These are phyloP conservation scores for Leishmania tropica DNA, from an alignment of 208 protist species.

Conservation along the genomic window DNA sequence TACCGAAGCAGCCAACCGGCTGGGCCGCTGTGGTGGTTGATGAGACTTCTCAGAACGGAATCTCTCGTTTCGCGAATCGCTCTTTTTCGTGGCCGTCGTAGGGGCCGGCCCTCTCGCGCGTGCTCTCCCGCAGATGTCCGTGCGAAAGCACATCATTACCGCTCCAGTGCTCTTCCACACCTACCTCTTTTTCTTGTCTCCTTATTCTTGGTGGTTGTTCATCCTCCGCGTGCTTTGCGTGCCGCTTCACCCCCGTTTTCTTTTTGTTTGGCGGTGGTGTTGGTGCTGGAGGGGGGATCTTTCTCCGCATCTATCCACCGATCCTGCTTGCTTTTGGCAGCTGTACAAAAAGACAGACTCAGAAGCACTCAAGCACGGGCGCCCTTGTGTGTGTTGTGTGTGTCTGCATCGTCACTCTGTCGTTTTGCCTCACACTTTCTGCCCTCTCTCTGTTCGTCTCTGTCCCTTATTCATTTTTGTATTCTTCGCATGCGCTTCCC, in stretches of 20 bases:
- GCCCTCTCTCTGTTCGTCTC: neutral
- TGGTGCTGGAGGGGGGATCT: no score
- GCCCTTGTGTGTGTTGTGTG: neutral
- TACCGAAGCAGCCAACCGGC: neutral
- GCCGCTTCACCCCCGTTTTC: neutral
- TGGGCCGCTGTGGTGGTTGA: neutral
- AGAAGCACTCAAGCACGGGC: neutral
- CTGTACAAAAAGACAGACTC: neutral
- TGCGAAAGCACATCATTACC: neutral
- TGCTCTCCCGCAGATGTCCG: neutral
- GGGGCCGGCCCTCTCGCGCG: neutral
- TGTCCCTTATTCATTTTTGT: neutral
- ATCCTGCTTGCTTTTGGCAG: neutral
- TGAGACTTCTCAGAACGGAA: neutral
- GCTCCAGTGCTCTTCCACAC: neutral
- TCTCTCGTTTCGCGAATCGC: neutral
- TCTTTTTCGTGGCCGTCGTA: neutral
- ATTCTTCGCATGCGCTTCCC: neutral
- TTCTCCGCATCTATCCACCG: no score
- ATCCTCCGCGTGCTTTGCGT: no score
- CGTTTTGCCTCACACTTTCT: no score
- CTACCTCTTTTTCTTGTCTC: neutral
- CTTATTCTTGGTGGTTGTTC: no score
- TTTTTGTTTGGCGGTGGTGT: neutral
- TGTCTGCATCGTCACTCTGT: neutral